Evolutionary conservation across 306 rosid species (phyloP).

Genomic region (Rosa persica): DNA sequence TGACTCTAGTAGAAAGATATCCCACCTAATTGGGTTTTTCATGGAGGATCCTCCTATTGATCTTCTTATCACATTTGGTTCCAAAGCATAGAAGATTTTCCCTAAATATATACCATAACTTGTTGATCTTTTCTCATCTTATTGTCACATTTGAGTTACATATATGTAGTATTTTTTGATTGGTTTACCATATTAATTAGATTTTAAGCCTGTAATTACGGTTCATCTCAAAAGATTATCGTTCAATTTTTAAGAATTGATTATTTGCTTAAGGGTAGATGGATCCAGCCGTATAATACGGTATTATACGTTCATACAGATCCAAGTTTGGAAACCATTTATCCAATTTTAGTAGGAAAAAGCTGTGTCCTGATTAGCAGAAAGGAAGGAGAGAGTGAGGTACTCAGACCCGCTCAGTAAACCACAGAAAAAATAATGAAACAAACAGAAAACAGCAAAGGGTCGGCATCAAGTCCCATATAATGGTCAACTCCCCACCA

Average conservation of each 20-base stretch:
- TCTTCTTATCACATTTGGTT: no score
- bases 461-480: not conserved
- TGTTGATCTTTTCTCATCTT: no score
- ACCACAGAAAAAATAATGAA: not conserved
- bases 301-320: not conserved
- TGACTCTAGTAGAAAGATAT: no score
- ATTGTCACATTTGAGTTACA: not conserved
- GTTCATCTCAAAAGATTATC: not conserved
- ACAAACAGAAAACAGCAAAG: not conserved
- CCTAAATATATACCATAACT: no score
- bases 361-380: not conserved
- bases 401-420: not conserved
- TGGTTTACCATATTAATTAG: not conserved
- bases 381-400: not conserved
- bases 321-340: not conserved
- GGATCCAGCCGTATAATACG: not conserved
- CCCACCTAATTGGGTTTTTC: no score
- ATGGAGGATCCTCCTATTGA: no score
- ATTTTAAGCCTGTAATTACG: not conserved
- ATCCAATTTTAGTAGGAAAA: not conserved
- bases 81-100: no score
- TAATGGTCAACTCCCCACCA: not conserved
- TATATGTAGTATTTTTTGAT: not conserved
- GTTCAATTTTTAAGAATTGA: not conserved
- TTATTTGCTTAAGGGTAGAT: not conserved